phyloP scores from a whole-genome alignment of 2,329 filamentous ascomycete species.

The Aspergillus sp. region DNA sequence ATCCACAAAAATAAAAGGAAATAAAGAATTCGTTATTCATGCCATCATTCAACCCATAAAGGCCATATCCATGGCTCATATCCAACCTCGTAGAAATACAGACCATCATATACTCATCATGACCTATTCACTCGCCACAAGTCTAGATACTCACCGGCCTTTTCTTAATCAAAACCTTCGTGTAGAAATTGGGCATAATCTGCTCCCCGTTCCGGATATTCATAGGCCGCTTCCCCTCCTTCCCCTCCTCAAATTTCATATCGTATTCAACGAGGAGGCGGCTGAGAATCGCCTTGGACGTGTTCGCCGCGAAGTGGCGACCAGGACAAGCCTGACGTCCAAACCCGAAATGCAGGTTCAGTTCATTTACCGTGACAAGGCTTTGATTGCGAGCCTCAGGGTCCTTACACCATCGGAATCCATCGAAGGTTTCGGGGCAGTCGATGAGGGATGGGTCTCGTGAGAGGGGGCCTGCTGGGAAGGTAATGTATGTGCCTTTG shows the following conservation, averaged over 20 bases:
- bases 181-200: conserved; percentile 25
- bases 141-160: conserved; percentile 6
- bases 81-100: neutral
- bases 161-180: conserved; percentile 24
- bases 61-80: neutral
- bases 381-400: conserved; percentile 14
- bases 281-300: conserved; percentile 28
- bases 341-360: conserved; percentile 30
- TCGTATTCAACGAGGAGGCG: conserved; percentile 31
- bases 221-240: conserved; percentile 15
- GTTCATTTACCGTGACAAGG: conserved; percentile 19
- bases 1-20: no score
- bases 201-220: conserved; percentile 31
- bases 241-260: conserved; percentile 24
- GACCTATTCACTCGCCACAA: neutral
- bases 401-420: conserved; percentile 29
- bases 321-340: conserved; percentile 27
- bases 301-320: conserved; percentile 23
- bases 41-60: neutral
- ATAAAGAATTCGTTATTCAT: neutral
- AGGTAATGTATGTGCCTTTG: conserved; percentile 27
- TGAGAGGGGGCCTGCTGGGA: conserved; percentile 29
- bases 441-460: conserved; percentile 24
- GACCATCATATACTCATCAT: neutral
- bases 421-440: conserved; percentile 24